Base-by-base conservation (phyloP, 768 basidiomycete species). In the Glaciozyma martinii region DNA sequence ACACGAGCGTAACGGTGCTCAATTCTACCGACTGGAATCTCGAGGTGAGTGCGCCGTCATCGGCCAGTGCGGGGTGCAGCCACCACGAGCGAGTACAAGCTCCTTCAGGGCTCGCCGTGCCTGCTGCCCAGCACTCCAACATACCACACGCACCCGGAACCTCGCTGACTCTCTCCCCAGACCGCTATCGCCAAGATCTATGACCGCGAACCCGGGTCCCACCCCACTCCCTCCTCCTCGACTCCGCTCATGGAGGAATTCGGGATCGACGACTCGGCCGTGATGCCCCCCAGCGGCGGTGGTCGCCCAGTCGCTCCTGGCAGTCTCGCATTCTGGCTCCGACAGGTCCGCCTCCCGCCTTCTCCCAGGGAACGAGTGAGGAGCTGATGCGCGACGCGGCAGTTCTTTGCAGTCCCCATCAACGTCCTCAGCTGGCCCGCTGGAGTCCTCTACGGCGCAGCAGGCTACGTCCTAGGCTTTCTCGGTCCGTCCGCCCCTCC, bases 161-260 rank as follows among this genome's bases (percentile, higher is more conserved):
- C 25, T 29, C 56, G 37, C 56, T 10, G 7, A 7, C n/a, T 10
- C 32, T 32, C 33, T n/a, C 18, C 37, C 37, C 60, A 68, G 67
- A n/a, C 52, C 32, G 67, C 67, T 55, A 55, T 68, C n/a, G 44
- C 67, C 15, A 54, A 43, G 52, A 56, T 69, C 32, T 69, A 57
- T 47, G 68, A 69, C 52, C 61, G 56, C 30, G n/a, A 27, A 13
- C 50, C 60, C 40, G 42, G 56, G 8, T 10, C 56, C 37, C 5
- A 56, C 18, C 16, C 13, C 4, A 49, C 61, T 8, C 56, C 54
- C 3, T 43, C 53, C n/a, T 44, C 50, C 50, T 30, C 40, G 18
- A 54, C n/a, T 18, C 29, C n/a, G 5, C 27, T 21, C 23, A 44
- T 37, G 56, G 37, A 56, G 5, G 21, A n/a, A 2, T 56, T 56